phyloP scores from a whole-genome alignment of 805 yeast species.

The Hanseniaspora taiwanica region DNA sequence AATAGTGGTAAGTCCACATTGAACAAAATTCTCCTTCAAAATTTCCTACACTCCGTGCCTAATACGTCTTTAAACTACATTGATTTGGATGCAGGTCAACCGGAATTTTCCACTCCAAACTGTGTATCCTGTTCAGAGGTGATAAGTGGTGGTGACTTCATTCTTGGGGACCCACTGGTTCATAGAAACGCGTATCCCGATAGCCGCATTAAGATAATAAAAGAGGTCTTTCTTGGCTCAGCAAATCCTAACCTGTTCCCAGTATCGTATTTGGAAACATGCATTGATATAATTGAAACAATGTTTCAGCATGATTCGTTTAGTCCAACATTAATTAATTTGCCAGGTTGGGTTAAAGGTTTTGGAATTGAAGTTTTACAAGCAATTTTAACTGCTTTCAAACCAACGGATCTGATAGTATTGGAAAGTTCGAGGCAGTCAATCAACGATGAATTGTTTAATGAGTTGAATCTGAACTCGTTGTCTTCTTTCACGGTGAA shows the following conservation, averaged over 20 bases:
- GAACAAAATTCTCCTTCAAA: constrained; percentile 39
- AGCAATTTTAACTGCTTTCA: constrained; percentile 22
- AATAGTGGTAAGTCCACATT: constrained; percentile 77
- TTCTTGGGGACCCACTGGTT: constrained; percentile 20
- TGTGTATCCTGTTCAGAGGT: constrained; percentile 40
- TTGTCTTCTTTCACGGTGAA: constrained; percentile 17
- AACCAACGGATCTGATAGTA: constrained; percentile 46
- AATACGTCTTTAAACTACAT: constrained; percentile 26
- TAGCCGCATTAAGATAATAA: constrained; percentile 1
- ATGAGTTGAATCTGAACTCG: constrained; percentile 14
- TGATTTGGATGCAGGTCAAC: constrained; percentile 85
- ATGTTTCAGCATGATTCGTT: constrained; percentile 20
- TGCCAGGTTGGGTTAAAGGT: constrained; percentile 91
- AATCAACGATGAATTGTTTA: constrained; percentile 9
- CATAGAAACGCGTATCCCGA: neutral
- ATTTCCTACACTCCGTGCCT: constrained; percentile 1
- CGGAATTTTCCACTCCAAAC: constrained; percentile 64
- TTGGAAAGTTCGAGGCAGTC: constrained; percentile 28
- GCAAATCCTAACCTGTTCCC: constrained; percentile 61
- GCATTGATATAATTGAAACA: constrained; percentile 27
- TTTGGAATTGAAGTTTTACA: constrained; percentile 59
- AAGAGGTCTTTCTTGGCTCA: constrained; percentile 43
- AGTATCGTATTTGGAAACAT: constrained; percentile 31
- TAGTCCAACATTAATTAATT: constrained; percentile 46
- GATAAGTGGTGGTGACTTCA: constrained; percentile 18